Conservation (phyloP, 1,284 basidiomycete genomes). For the Ganoderma boninense region DNA sequence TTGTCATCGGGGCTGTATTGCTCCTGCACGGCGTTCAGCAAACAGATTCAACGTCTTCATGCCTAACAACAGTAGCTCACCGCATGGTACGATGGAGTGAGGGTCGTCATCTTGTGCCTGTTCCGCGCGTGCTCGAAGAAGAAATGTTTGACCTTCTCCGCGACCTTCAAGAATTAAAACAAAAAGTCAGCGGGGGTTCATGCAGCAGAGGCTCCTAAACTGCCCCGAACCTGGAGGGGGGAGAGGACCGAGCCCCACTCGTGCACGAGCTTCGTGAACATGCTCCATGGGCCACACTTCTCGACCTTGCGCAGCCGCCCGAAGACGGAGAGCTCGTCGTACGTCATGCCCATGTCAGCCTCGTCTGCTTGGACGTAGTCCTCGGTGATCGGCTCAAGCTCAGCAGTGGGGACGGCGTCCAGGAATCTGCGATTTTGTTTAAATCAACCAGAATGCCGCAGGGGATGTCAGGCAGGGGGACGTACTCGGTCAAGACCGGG, state of each 20-base stretch:
- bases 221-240: constrained; percentile 71
- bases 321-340: constrained; percentile 95
- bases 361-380: constrained; percentile 97
- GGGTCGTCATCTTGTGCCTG: constrained; percentile 98
- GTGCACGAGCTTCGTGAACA: constrained; percentile 93
- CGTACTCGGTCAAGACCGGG: constrained; percentile 82
- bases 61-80: constrained; percentile 52
- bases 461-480: constrained; percentile 1
- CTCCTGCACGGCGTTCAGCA: constrained; percentile 60
- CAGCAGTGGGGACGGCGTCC: constrained; percentile 92
- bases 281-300: constrained; percentile 97
- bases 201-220: not conserved
- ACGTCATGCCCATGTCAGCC: constrained; percentile 99
- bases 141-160: constrained; percentile 97
- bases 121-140: constrained; percentile 98
- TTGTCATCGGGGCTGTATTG: constrained; percentile 98
- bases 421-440: constrained; percentile 71
- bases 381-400: constrained; percentile 95
- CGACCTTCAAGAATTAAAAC: constrained; percentile 65
- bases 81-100: constrained; percentile 97
- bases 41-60: not conserved
- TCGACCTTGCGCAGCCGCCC: constrained; percentile 95
- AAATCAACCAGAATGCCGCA: not conserved
- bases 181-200: not conserved
- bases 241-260: constrained; percentile 90